phyloP scores from a whole-genome alignment of 2,329 filamentous ascomycete genomes.

The Chaetomiaceae sp. region DNA sequence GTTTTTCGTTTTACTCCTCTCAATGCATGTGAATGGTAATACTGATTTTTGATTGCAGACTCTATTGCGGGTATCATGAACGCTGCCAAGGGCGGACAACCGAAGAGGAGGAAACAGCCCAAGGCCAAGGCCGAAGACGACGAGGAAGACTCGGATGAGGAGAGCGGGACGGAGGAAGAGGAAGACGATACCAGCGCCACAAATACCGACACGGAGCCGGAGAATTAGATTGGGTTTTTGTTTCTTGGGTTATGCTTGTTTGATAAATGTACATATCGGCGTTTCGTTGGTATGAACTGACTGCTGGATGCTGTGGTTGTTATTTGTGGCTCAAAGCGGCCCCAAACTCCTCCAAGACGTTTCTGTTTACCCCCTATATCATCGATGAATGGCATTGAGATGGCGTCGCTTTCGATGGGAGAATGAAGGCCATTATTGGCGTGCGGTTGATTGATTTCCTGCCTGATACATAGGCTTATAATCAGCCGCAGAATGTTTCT shows the following conservation, averaged over 20 bases:
- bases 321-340: neutral
- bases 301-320: neutral
- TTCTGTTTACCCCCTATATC: no score
- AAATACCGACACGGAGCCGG: slow-evolving; percentile 64
- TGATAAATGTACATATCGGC: slow-evolving; percentile 10
- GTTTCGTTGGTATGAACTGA: neutral
- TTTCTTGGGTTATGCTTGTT: slow-evolving; percentile 2
- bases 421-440: no score
- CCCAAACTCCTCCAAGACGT: no score
- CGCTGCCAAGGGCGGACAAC: slow-evolving; percentile 68
- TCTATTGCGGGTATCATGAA: slow-evolving; percentile 89
- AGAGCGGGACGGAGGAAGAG: slow-evolving; percentile 80
- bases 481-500: no score
- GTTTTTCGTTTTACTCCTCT: slow-evolving; percentile 32
- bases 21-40: neutral
- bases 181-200: slow-evolving; percentile 65
- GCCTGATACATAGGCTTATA: no score
- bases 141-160: slow-evolving; percentile 66
- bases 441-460: no score
- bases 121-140: slow-evolving; percentile 42
- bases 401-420: no score
- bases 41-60: slow-evolving; percentile 50
- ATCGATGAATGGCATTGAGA: no score
- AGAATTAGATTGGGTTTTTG: slow-evolving; percentile 39
- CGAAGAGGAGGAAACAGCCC: slow-evolving; percentile 53